Evolutionary conservation across 371 early-diverging fungal species (phyloP).

Genomic region (Circinella minor): DNA sequence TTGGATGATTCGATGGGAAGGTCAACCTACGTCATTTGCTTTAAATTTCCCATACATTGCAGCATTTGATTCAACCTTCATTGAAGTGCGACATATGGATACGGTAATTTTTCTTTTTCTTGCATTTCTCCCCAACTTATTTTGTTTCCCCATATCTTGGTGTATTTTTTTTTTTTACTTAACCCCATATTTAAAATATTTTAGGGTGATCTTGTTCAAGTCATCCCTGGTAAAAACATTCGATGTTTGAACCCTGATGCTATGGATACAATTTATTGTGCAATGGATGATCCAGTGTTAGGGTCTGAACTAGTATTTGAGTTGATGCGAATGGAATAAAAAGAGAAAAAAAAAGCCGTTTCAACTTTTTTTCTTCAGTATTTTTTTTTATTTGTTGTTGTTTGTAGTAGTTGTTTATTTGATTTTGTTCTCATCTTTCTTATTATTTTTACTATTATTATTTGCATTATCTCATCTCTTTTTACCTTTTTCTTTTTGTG

Average conservation of each 20-base stretch:
- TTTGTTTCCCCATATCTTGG: background rate
- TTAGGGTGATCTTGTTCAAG: constrained; percentile 54
- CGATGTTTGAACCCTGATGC: constrained; percentile 54
- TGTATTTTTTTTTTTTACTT: background rate
- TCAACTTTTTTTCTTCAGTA: background rate
- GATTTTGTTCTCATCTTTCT: background rate
- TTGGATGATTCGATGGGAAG: constrained; percentile 82
- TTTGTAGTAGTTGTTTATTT: background rate
- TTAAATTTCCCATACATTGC: constrained; percentile 82
- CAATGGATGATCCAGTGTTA: constrained; percentile 33
- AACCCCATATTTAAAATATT: constrained; percentile 20
- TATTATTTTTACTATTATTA: constrained; percentile 1
- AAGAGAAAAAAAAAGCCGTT: background rate
- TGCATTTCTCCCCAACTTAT: background rate
- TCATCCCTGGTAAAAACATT: constrained; percentile 50
- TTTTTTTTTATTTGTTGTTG: background rate
- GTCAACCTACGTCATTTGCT: constrained; percentile 76
- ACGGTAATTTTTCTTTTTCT: constrained; percentile 46
- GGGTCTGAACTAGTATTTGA: constrained; percentile 34
- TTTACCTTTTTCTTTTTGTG: background rate
- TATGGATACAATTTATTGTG: constrained; percentile 52
- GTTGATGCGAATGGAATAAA: constrained; percentile 9
- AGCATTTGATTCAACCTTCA: constrained; percentile 86
- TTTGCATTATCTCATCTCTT: background rate
- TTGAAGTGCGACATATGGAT: constrained; percentile 87